Evolutionary conservation across 768 basidiomycete species (phyloP).

Genomic region (Macrolepiota albuminosa): DNA sequence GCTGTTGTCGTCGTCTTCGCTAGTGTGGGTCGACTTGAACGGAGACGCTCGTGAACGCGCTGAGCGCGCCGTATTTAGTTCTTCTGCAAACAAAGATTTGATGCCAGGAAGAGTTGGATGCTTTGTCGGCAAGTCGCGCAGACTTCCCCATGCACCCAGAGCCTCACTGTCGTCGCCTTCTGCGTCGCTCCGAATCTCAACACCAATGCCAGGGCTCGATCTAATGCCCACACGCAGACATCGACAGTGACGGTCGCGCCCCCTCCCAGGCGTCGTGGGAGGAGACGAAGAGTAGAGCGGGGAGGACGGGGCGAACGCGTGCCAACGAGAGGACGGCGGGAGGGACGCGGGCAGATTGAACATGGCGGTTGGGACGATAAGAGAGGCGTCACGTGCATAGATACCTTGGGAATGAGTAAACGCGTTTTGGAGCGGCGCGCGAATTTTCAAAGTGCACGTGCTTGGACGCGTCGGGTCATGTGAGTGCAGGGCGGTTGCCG

Average conservation of each 20-base stretch:
- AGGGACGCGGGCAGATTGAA: slow-evolving; percentile 15
- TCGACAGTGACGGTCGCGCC: slow-evolving; percentile 8
- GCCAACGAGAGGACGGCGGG: slow-evolving; percentile 21
- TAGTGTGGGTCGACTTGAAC: background rate
- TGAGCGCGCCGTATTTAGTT: slow-evolving; percentile 20
- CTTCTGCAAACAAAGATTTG: slow-evolving; percentile 21
- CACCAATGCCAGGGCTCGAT: slow-evolving; percentile 30
- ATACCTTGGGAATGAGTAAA: slow-evolving; percentile 24
- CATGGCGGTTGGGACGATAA: slow-evolving; percentile 45
- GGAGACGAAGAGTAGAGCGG: slow-evolving; percentile 35
- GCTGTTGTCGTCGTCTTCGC: slow-evolving; percentile 27
- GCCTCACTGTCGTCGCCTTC: background rate
- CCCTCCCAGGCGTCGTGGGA: slow-evolving; percentile 30
- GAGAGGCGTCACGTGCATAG: slow-evolving; percentile 36
- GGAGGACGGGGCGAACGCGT: slow-evolving; percentile 25
- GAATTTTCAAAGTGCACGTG: slow-evolving; percentile 22
- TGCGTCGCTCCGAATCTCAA: slow-evolving; percentile 18
- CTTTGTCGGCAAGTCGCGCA: slow-evolving; percentile 19
- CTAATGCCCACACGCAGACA: slow-evolving; percentile 25
- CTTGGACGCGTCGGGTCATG: slow-evolving; percentile 30
- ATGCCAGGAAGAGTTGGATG: slow-evolving; percentile 24
- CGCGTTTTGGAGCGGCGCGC: slow-evolving; percentile 39
- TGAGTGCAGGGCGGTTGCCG: background rate
- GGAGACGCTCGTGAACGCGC: slow-evolving; percentile 9
- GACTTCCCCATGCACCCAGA: too few species aligned